Evolutionary conservation across 768 basidiomycete species (phyloP), one percentile per base, ranked within the genome.

Genomic region (Gelatoporia subvermispora): DNA sequence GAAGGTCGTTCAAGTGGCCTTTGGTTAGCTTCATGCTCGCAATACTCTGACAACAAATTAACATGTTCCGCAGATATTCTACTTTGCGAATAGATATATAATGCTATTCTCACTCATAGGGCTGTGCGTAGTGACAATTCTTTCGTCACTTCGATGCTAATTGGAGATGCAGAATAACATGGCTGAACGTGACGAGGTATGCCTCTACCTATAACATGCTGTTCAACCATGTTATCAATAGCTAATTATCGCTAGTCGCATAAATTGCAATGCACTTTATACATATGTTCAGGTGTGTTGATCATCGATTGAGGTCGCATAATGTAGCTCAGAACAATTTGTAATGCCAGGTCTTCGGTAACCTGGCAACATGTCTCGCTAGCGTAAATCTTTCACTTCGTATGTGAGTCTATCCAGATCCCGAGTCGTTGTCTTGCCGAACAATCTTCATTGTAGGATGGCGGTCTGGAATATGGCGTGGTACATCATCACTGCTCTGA

Each of bases 401-500:
- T 45, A 76, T 74, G 74, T 68, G 65, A 52, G 57, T 58, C 15
- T 11, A n/a, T 16, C 8, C 42, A 15, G 23, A 13, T 42, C 20
- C 4, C 42, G 2, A 22, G 41, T 16, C 45, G 17, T 41, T 43
- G 23, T 21, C 39, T 18, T 16, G 41, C 18, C 35, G 23, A 5
- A 21, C 35, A 17, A 43, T 41, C 20, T 2, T 4, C 28, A 13
- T 23, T 40, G 2, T 50, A 75, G 76, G 2, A 78, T 85, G 64
- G 85, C 84, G 9, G 75, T 86, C 21, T 86, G 83, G 83, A 75
- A 74, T 4, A 75, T 79, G 42, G 76, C 76, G 42, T 67, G 68
- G 51, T 79, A 72, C 55, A 68, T 86, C 52, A 65, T 82, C 31
- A 63, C 67, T 4, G 48, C 71, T 9, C 66, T 87, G 10, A 60